Evolutionary conservation across 768 basidiomycete species (phyloP).

Genomic region (Termitomyces sp.): DNA sequence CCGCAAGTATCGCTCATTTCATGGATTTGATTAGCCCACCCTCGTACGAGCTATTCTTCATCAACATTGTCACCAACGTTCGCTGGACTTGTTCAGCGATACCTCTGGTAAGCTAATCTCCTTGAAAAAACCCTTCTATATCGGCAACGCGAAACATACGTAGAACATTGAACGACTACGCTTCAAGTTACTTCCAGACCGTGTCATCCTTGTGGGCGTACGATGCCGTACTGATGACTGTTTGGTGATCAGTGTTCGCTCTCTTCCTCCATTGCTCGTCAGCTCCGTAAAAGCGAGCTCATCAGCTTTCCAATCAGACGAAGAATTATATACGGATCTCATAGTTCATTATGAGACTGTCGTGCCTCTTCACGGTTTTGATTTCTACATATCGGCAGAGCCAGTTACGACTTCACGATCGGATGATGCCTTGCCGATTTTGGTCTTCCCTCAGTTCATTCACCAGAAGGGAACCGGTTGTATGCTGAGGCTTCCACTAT

Average conservation of each 20-base stretch:
- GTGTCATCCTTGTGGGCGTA: conserved; percentile 26
- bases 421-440: conserved; percentile 8
- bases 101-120: conserved; percentile 3
- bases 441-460: conserved; percentile 17
- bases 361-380: conserved; percentile 8
- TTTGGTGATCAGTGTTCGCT: conserved; percentile 24
- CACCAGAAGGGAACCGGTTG: conserved; percentile 14
- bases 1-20: conserved; percentile 17
- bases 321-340: background rate
- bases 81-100: conserved; percentile 7
- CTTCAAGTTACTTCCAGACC: conserved; percentile 24
- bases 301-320: background rate
- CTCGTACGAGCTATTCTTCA: conserved; percentile 22
- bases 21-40: conserved; percentile 11
- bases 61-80: conserved; percentile 22
- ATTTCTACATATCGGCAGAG: conserved; percentile 16
- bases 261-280: conserved; percentile 17
- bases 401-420: conserved; percentile 7
- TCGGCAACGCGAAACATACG: background rate
- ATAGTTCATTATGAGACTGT: conserved; percentile 3
- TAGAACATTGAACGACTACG: conserved; percentile 28
- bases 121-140: conserved; percentile 12
- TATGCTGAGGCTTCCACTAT: conserved; percentile 16
- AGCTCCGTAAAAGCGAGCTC: background rate
- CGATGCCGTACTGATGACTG: conserved; percentile 16